Percentiles rank a stretch among this genome's conserved stretches.
These are phyloP conservation scores for Stagonosporopsis tanaceti DNA, from an alignment of 2,329 filamentous ascomycete genomes.

Conservation along the genomic window DNA sequence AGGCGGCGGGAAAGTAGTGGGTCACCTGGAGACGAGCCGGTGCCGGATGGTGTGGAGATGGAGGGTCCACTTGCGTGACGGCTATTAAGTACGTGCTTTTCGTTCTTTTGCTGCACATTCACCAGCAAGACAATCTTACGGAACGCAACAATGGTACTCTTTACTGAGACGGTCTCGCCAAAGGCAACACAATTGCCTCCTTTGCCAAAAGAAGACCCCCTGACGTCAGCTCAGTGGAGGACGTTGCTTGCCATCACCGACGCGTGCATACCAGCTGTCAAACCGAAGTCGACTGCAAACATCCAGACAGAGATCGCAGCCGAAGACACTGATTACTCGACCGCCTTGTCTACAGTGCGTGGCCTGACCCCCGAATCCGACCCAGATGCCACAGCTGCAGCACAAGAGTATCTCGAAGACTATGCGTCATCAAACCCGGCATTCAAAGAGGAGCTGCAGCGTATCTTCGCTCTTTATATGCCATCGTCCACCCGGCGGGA, in stretches of 20 bases:
- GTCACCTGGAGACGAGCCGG: not conserved
- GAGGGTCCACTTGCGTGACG: conserved; percentile 9
- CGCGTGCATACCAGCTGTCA: conserved; percentile 67
- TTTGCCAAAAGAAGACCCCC: conserved; percentile 55
- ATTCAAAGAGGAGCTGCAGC: conserved; percentile 62
- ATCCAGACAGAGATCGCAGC: conserved; percentile 56
- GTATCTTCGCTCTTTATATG: conserved; percentile 59
- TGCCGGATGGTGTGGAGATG: conserved; percentile 8
- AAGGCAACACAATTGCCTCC: conserved; percentile 57
- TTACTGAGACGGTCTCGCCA: conserved; percentile 42
- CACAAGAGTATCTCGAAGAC: conserved; percentile 63
- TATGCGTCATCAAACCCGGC: conserved; percentile 60
- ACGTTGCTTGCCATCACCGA: conserved; percentile 66
- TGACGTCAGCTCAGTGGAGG: conserved; percentile 65
- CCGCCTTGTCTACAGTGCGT: conserved; percentile 50
- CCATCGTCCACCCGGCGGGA: conserved; percentile 58
- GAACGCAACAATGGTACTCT: conserved; percentile 25
- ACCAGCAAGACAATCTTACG: not conserved
- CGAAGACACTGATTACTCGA: conserved; percentile 60
- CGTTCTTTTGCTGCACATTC: not conserved
- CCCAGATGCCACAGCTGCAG: conserved; percentile 50
- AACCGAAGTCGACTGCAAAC: conserved; percentile 48
- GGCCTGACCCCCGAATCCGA: conserved; percentile 37
- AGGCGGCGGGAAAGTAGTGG: conserved; percentile 9
- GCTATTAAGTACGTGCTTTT: not conserved